Base-by-base conservation (phyloP, 768 basidiomycete species). In the Suillus spraguei region DNA sequence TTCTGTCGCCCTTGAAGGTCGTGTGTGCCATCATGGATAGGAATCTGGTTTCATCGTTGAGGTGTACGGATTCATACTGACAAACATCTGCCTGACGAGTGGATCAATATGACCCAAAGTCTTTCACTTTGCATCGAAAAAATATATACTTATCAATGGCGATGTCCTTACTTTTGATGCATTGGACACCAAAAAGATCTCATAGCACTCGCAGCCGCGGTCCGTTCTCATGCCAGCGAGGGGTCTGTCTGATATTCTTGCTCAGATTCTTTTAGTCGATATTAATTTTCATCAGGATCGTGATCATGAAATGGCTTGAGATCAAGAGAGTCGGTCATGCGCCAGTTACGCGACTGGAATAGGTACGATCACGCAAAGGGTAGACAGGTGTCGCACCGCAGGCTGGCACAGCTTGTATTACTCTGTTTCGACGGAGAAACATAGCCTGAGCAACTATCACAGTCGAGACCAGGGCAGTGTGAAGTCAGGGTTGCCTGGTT, bases 351-450 rank as follows among this genome's bases (percentile, higher is more conserved):
- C 9, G 11, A 49, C 22, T 14, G 24, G 33, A 55, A 35, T 65
- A 62, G 54, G 69, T 55, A 39, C 66, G 55, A 22, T 66, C 24
- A 5, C 6, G 61, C 9, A 53, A 24, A 54, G 50, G 10, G 61
- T 41, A 10, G 74, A 58, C 8, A 73, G 70, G 11, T 63, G 65
- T 20, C 79, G 74, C 7, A 76, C 72, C 73, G 77, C 46, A 46
- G 11, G 5, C 44, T 46, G 20, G n/a, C 44, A 47, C 80, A 82
- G 76, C 71, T 82, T 80, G 63, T 73, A 76, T 59, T 75, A 65
- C 60, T 79, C 77, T 0, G 72, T 59, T 22, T 67, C 55, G 39
- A 62, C 44, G 7, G 24, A 17, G 24, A 42, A 42, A 55, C 60
- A 28, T 56, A 28, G 5, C 47, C 65, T 22, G 58, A 59, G 24